Evolutionary conservation across 192 early-diverging fungal species (phyloP), one percentile per base, ranked within the genome.

Genomic region (Coemansia sp.): DNA sequence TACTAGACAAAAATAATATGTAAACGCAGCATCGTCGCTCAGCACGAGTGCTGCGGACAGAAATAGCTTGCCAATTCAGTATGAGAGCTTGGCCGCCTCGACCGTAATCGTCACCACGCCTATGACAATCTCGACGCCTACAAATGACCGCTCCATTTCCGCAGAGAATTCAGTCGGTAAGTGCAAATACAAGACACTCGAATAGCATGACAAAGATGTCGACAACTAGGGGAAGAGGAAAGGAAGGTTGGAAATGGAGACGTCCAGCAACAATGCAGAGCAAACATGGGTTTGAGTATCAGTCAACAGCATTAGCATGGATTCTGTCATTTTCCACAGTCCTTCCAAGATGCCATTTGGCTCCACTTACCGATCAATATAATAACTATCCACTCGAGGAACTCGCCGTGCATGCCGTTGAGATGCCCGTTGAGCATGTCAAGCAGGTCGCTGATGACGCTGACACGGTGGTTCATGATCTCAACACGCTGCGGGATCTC

Each of bases 381-480:
- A 67, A 98, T 98, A 2, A 98, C 92, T 59, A 98, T 98, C 90
- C 93, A 93, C 64, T 96, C 94, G 18, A 96, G 82, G 58, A 93
- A 89, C 67, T 95, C 94, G 55, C 88, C 90, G 64, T 98, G 93
- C 36, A 89, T 89, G 36, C 89, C 89, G 28, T 90, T 96, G 61
- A 95, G 81, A 67, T 98, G 94, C 31, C 96, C 93, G 62, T 93
- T 94, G 46, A 98, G 79, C 93, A 98, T 95, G 36, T 96, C 94
- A 66, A 98, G 76, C 53, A 98, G 74, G 70, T 96, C 90, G 67
- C 87, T 88, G 58, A 98, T 96, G 4, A 98, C 94, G 15, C 83
- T 84, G 36, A 94, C 93, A 9, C 96, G 83, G 62, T 95, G 93
- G 74, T 98, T 98, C 66, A 98, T 79, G 15, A 97, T 73, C 63